Evolutionary conservation across 2,329 filamentous ascomycete genomes (phyloP).

Genomic region (Pseudocercospora cruenta): DNA sequence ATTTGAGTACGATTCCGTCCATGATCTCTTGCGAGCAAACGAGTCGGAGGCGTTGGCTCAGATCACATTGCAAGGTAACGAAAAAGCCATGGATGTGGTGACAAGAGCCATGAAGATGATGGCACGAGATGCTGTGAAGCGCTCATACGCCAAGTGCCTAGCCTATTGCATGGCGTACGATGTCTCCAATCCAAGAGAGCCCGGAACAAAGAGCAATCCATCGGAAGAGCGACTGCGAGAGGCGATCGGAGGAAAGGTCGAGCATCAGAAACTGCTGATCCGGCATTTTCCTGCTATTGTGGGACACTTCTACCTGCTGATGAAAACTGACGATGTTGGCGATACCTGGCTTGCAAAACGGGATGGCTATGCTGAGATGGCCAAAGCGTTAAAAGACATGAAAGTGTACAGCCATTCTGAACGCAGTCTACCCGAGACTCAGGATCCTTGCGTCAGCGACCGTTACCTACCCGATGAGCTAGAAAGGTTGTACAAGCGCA

Average conservation of each 20-base stretch:
- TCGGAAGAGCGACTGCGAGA: conserved; percentile 61
- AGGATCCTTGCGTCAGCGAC: conserved; percentile 84
- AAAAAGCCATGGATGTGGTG: conserved; percentile 64
- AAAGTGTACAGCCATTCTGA: conserved; percentile 68
- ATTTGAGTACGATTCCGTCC: conserved; percentile 74
- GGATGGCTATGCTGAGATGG: conserved; percentile 60
- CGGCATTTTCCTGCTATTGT: conserved; percentile 76
- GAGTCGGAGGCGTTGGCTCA: conserved; percentile 79
- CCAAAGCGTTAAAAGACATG: conserved; percentile 69
- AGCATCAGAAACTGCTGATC: conserved; percentile 66
- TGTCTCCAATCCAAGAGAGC: conserved; percentile 44
- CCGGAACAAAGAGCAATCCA: conserved; percentile 45
- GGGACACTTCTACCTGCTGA: conserved; percentile 72
- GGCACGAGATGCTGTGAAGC: conserved; percentile 60
- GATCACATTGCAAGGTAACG: conserved; percentile 78
- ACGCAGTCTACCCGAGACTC: conserved; percentile 69
- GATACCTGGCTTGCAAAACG: conserved; percentile 55
- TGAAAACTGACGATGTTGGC: conserved; percentile 72
- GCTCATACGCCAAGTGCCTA: conserved; percentile 75
- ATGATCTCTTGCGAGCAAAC: conserved; percentile 69
- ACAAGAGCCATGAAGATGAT: conserved; percentile 60
- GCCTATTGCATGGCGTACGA: conserved; percentile 85
- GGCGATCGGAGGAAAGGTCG: conserved; percentile 65
- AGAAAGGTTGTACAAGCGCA: conserved; percentile 74
- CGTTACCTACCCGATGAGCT: conserved; percentile 77